Conservation (phyloP, 1,139 yeast genomes). For the Taiozyma sp. region DNA sequence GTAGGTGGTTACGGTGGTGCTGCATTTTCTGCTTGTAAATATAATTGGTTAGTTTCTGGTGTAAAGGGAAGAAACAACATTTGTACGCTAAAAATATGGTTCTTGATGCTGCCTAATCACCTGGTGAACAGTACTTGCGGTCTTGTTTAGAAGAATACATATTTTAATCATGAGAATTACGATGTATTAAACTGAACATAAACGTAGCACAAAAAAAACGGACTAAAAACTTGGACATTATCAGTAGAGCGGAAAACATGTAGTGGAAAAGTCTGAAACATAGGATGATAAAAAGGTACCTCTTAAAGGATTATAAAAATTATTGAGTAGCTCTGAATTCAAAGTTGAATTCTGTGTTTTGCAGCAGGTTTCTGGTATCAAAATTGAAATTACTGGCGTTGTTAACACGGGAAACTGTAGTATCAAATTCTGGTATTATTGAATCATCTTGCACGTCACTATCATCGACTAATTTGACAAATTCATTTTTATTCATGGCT, state of each 20-base stretch:
- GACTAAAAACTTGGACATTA: not conserved
- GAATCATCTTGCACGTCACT: slow-evolving; percentile 11
- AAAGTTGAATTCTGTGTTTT: slow-evolving; percentile 17
- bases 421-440: not conserved
- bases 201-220: not conserved
- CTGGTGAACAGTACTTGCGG: not conserved
- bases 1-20: not conserved
- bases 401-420: not conserved
- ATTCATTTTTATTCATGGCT: slow-evolving; percentile 36
- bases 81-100: too few relatives aligned
- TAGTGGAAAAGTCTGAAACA: not conserved
- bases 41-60: not conserved
- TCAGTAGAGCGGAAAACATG: not conserved
- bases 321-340: slow-evolving; percentile 6
- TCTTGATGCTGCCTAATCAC: not conserved
- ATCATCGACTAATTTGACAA: slow-evolving; percentile 24
- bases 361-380: slow-evolving; percentile 21
- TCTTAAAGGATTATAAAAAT: not conserved
- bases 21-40: not conserved
- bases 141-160: not conserved
- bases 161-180: not conserved
- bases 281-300: not conserved
- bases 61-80: too few relatives aligned
- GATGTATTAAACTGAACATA: not conserved
- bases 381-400: not conserved